Base-by-base conservation (phyloP, 1,139 yeast genomes). In the Yamadazyma mexicana region DNA sequence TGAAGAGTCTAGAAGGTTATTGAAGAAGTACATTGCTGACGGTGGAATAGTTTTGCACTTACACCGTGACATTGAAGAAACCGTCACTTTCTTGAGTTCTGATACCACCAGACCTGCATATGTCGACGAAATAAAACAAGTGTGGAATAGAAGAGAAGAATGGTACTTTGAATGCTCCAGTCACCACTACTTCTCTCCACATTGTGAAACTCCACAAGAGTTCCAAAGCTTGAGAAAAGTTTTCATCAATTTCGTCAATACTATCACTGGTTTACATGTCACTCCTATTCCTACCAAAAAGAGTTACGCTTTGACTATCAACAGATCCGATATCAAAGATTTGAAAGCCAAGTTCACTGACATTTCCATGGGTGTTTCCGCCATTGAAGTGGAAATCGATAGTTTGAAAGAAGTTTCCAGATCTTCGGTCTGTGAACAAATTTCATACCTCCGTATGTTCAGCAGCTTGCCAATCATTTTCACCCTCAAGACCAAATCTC, bases 61-160 rank as follows among this genome's bases (percentile, higher is more conserved):
- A 46, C 97, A 91, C 60, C 83, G 99, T 52, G 87, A 87, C 53
- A 76, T 91, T 47, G 83, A 82, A 42, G 85, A 87, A 50, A 88
- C 95, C 31, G 82, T 89, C 29, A 69, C 73, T 6, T 89, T 87
- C 62, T 73, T 92, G 52, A 69, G 76, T 15, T 66, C 77, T 40
- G 99, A 92, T 61, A 79, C 87, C 40, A 75, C 89, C 1, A 79
- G 99, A 56, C 98, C 99, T 15, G 87, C 96, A 2, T 89, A 82
- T 56, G 73, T 73, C 11, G 85, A 80, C 49, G 97, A 89, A 55
- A 83, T 91, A 50, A 71, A 73, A 47, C 79, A 79, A 22, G 97
- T 92, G 27, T 94, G 97, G 96, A 56, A 68, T 23, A 79, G 87
- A 55, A 80, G 99, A 59, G 85, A 87, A 60, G 61, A 66, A 10